Base-by-base conservation (phyloP, 2,329 filamentous ascomycete species). In the Penicillium occitanis region DNA sequence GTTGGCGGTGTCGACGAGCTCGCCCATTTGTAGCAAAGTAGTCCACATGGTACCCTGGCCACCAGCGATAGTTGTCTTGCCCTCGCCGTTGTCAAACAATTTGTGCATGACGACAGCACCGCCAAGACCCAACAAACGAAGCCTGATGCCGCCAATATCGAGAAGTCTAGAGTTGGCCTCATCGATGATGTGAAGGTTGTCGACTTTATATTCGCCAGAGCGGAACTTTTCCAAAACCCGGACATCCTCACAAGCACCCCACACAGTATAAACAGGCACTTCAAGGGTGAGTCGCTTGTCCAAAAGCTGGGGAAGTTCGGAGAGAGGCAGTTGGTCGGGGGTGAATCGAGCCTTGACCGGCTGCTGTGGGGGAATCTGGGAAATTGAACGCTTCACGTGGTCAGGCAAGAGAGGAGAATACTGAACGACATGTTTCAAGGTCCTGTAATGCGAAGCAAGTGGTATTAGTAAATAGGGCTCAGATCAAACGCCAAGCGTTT, bases 31-130 rank as follows among this genome's bases (percentile, higher is more conserved):
- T 70, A 99, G 81, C 35, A 99, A 84, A 6, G 95, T 99, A 7
- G 95, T 99, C 95, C 95, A 99, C 95, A 99, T 99, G 55, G 95
- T 99, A 68, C 95, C 95, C 79, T 99, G 95, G 22, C 95, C 95
- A 76, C 95, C 95, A 25, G 95, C 95, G 79, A 99, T 99, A 1
- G 96, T 99, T 61, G 95, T 99, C 79, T 94, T 90, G 68, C 95
- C 95, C 76, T 99, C 95, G 64, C 95, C 95, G 72, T 99, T 99
- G 79, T 99, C 95, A 75, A 99, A 99, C 19, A 99, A 87, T 85
- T 99, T 99, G 85, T 99, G 95, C 93, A 99, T 99, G 67, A 99
- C 95, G 5, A 99, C 94, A 6, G 95, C 95, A 73, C 95, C 95
- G 70, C 95, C 95, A 40, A 99, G 85, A 69, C 95, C 95, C 35